Evolutionary conservation across 345 rosid genomes (phyloP), one percentile per base, ranked within the genome.

Genomic region (Eucalyptus leucophloia): DNA sequence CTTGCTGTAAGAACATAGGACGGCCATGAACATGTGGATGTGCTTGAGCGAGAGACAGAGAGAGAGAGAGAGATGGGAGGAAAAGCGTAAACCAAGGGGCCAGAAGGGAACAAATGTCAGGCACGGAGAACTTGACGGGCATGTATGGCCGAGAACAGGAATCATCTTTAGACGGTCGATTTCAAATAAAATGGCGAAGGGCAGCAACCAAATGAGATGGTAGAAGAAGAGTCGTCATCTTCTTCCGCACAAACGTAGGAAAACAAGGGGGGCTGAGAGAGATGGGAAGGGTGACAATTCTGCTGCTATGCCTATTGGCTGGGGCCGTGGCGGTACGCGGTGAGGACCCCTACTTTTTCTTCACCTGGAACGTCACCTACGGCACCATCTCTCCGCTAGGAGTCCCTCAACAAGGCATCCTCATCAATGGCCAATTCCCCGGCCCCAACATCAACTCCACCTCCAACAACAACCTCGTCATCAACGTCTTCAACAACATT

Each of bases 391-490:
- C 91, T 87, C 91, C 91, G 4, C 60, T 90, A 37, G 91, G 91
- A 26, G 85, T 82, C 89, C 82, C 88, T n/a, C 89, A 80, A 65
- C 82, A 93, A 92, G 92, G 89, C 45, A 91, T 94, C 67, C 92
- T 93, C 49, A 94, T 94, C 88, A 94, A 92, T 62, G 90, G 92
- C 26, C 77, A 88, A 89, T 94, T 94, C 89, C 96, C 95, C 1
- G 96, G 96, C 34, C 96, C 96, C 14, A 90, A 91, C 10, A 91
- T 94, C 93, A 94, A 94, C 90, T 91, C 93, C 83, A 90, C 96
- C 82, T 49, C 90, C 72, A 89, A 93, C 87, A 93, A 94, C 91
- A 88, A 90, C 77, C 42, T 94, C 51, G 90, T 92, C 89, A 40
- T 94, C 90, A 93, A 93, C 90, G 91, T 94, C 82, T 93, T 91